Base-by-base conservation (phyloP, 495 filamentous ascomycete species). In the Neurospora pannonica region DNA sequence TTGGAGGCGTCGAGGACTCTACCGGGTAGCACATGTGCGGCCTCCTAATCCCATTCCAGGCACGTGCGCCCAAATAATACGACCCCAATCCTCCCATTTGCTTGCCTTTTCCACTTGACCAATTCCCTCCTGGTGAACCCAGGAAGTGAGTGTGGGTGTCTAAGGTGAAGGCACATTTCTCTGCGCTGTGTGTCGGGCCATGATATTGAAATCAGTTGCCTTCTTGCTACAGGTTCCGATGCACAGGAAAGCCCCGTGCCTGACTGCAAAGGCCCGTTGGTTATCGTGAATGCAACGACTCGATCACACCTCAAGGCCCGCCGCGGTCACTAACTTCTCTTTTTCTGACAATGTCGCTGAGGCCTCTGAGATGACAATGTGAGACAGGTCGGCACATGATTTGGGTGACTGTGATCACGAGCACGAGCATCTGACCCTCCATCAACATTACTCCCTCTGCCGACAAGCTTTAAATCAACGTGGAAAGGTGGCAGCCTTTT, bases 371-470 rank as follows among this genome's bases (percentile, higher is more conserved):
- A 28, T 36, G 38, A 42, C 21, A 36, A 31, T 54, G 75, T 79
- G 74, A 77, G 77, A 79, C 77, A 79, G 28, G 71, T 39, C 17
- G 72, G 73, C 77, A 77, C 77, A 77, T 78, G 77, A 76, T 77
- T 74, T 71, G 73, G 40, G 54, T 34, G 28, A 62, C 54, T 19
- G 54, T 62, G 28, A 67, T 67, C 54, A 67, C 54, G 54, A 62
- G 54, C 28, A 34, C 54, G 28, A 67, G 15, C 54, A 67, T 67
- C 54, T 67, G 54, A 67, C 54, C 54, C 28, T 34, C 54, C 28
- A 19, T 62, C 28, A 62, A 62, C 6, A 62, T 19, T 15, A 62
- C 13, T 62, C 28, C 54, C 54, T 62, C 13, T 31, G 13, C 10
- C 13, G 48, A 24, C 21, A 62, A 7, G 24, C 1, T 62, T 62